Evolutionary conservation across 2,329 filamentous ascomycete species (phyloP), one percentile per base, ranked within the genome.

Genomic region (Pyrenochaeta sp.): DNA sequence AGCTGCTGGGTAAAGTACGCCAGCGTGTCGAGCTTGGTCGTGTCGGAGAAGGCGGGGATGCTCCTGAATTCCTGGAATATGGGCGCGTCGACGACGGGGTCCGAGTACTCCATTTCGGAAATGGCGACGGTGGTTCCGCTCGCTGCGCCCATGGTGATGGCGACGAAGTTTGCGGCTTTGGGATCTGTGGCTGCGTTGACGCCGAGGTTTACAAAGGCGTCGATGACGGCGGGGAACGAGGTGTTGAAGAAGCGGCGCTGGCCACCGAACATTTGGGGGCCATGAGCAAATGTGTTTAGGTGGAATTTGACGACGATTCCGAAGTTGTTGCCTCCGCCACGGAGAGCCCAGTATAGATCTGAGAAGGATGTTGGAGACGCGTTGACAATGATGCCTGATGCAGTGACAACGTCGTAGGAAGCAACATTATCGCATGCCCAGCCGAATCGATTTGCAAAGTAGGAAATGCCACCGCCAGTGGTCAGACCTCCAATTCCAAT

Each of bases 321-420:
- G 24, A 60, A 58, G 17, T 62, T 65, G 6, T 65, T 71, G 24
- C 55, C 57, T 3, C 62, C 61, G 7, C 70, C 69, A 18, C 68
- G 61, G 6, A 72, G 55, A 1, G 67, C 67, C 41, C 51, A 60
- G 55, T 67, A 73, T 10, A 74, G 67, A 28, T 76, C 73, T 3
- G 45, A 42, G 36, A 74, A 71, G 17, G 68, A 53, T 0, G 39
- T 42, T 4, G 40, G 34, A 15, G 57, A 60, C n/a, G 60, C 68
- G 10, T 55, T 56, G 4, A 56, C 14, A 14, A 55, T 51, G 1
- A 50, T 32, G 0, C 55, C 46, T 0, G 47, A 53, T 1, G 59
- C 61, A 5, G 67, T 69, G 3, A 72, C 66, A 6, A 60, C 42
- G 36, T 74, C 63, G 27, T 55, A 71, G 22, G 60, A 55, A 1